Base-by-base conservation (phyloP, 202 grass and related monocot species). In the Panicum hallii region DNA sequence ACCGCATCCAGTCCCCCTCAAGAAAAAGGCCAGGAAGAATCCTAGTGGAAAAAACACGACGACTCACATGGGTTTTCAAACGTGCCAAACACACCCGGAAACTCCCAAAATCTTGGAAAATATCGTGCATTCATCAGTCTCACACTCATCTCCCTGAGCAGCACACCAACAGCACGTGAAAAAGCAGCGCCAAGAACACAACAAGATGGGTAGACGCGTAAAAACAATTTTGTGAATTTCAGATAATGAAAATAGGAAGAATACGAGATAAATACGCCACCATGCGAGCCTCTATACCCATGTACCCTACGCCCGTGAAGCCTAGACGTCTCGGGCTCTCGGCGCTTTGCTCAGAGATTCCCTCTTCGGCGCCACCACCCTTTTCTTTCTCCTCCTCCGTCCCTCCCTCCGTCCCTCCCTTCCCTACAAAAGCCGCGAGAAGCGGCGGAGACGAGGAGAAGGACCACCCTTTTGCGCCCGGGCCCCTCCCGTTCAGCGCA, bases 401-500 rank as follows among this genome's bases (percentile, higher is more conserved):
- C n/a, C 15, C 53, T 22, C 22, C 17, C 0, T 12, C n/a, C 53
- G 3, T 9, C 7, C 15, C 6, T 28, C 17, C 11, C 28, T 20
- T 22, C 58, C 23, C 20, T 36, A 17, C 81, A 32, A 77, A 86
- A 71, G 83, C 72, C 71, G 78, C 65, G 71, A 69, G 28, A 58
- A 69, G 61, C 67, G 67, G 36, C 74, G 80, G 36, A 32, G 79
- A 77, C 57, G 47, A 38, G 66, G 19, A 42, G 83, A 46, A 42
- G 26, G 50, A 66, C 54, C 20, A 5, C 68, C 40, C 9, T 78
- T 47, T 82, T 26, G 79, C 56, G 11, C 56, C 26, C 13, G 54
- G 53, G 11, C 8, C 67, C 82, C 54, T 81, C 42, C 66, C 4
- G 4, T 79, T 74, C 36, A 13, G n/a, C 67, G 43, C 53, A 74